A percentile compares a stretch with the other conserved stretches of the same genome.
Evolutionary conservation across 768 basidiomycete species (phyloP).

Genomic region (Clitopilus hobsonii): DNA sequence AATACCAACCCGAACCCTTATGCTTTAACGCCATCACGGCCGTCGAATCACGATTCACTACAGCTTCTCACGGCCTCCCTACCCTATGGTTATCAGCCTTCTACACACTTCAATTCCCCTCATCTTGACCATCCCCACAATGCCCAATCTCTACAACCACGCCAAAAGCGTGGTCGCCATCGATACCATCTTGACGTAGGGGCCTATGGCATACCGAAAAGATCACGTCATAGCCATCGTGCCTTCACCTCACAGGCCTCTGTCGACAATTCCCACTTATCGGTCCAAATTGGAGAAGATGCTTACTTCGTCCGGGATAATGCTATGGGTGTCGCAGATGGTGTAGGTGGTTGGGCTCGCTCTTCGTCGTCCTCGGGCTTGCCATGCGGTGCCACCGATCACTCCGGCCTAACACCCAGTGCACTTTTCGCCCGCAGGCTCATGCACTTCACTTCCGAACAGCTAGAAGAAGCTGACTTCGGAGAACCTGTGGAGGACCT

Average conservation of each 20-base stretch:
- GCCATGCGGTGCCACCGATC: slow-evolving; percentile 10
- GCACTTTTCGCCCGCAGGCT: slow-evolving; percentile 72
- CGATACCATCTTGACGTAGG: slow-evolving; percentile 1
- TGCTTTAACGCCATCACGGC: background rate
- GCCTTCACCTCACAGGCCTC: background rate
- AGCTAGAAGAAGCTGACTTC: slow-evolving; percentile 16
- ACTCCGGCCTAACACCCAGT: slow-evolving; percentile 25
- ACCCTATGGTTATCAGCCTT: background rate
- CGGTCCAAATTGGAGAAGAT: slow-evolving; percentile 88
- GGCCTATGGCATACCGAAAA: slow-evolving; percentile 2
- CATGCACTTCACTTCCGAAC: slow-evolving; percentile 81
- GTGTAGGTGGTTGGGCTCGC: slow-evolving; percentile 86
- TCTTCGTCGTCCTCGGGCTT: slow-evolving; percentile 5
- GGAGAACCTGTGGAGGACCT: slow-evolving; percentile 19
- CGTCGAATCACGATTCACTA: background rate
- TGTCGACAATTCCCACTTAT: slow-evolving; percentile 33
- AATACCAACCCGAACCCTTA: slow-evolving; percentile 1
- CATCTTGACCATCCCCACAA: background rate
- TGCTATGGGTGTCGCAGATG: slow-evolving; percentile 92
- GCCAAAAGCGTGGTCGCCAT: background rate
- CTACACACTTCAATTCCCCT: background rate
- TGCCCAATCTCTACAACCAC: background rate
- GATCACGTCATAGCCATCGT: background rate
- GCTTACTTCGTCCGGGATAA: slow-evolving; percentile 81
- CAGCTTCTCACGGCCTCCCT: background rate